Evolutionary conservation across 306 rosid species (phyloP).

Genomic region (Oemleria cerasiformis): DNA sequence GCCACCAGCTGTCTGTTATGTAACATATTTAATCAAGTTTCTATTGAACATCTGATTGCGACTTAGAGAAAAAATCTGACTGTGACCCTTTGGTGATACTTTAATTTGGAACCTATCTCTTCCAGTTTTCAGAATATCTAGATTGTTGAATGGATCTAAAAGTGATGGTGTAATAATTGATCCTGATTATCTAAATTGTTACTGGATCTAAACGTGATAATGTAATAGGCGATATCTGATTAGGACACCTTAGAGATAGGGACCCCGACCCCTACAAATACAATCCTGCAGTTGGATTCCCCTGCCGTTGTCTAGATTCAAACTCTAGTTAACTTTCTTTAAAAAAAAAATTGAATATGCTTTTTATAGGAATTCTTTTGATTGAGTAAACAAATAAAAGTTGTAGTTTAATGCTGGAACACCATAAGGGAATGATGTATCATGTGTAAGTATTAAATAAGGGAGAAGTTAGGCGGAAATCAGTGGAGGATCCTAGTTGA

Average conservation of each 20-base stretch:
- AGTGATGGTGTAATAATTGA: background rate
- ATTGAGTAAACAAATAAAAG: background rate
- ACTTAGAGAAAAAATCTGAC: background rate
- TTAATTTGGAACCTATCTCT: background rate
- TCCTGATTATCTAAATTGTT: background rate
- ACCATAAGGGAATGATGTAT: background rate
- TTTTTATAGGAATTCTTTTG: background rate
- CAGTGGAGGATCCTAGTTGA: conserved; percentile 22
- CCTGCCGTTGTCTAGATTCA: background rate
- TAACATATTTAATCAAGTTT: background rate
- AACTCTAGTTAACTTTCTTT: background rate
- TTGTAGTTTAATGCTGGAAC: background rate
- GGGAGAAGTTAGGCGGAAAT: conserved; percentile 4
- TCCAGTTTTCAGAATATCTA: background rate
- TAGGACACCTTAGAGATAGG: background rate
- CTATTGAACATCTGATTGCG: background rate
- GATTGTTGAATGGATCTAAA: background rate
- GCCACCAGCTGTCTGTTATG: background rate
- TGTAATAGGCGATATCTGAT: conserved; percentile 1
- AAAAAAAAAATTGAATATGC: background rate
- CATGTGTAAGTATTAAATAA: background rate
- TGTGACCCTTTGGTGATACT: background rate
- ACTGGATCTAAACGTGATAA: background rate
- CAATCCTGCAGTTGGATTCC: conserved; percentile 3
- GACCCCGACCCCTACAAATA: conserved; percentile 1